Conservation (phyloP, 2,329 filamentous ascomycete species). For the Trichoderma afroharzianum region DNA sequence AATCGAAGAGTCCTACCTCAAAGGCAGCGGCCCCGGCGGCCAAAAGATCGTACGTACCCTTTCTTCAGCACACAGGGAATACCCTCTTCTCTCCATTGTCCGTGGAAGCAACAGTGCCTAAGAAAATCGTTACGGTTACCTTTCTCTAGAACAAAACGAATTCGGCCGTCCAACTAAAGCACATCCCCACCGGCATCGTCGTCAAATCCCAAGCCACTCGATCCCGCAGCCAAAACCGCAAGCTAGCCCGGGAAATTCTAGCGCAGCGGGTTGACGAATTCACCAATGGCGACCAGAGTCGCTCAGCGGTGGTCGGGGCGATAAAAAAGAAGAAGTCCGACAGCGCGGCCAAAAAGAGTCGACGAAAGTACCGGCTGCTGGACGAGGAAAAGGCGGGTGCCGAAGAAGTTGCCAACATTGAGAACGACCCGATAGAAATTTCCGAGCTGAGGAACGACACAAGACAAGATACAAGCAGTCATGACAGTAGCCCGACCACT, state of each 20-base stretch:
- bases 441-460: neutral
- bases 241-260: conserved; percentile 73
- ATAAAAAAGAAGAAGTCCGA: conserved; percentile 66
- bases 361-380: conserved; percentile 70
- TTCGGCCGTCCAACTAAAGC: conserved; percentile 88
- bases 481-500: neutral
- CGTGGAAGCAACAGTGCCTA: neutral
- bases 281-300: conserved; percentile 66
- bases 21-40: conserved; percentile 86
- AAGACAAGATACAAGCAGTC: neutral
- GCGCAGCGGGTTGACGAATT: conserved; percentile 71
- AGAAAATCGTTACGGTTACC: neutral
- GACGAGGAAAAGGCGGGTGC: conserved; percentile 42
- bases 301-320: conserved; percentile 61
- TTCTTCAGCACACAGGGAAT: neutral
- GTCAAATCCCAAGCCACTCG: conserved; percentile 93
- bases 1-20: conserved; percentile 80
- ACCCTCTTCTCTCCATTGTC: neutral
- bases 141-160: conserved; percentile 80
- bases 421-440: neutral
- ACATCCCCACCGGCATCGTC: conserved; percentile 85
- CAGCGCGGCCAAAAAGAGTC: conserved; percentile 76
- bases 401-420: neutral
- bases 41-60: conserved; percentile 79
- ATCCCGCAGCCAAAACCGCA: conserved; percentile 81